phyloP scores from a whole-genome alignment of 1,139 yeast species.

The Kazachstania sp. region DNA sequence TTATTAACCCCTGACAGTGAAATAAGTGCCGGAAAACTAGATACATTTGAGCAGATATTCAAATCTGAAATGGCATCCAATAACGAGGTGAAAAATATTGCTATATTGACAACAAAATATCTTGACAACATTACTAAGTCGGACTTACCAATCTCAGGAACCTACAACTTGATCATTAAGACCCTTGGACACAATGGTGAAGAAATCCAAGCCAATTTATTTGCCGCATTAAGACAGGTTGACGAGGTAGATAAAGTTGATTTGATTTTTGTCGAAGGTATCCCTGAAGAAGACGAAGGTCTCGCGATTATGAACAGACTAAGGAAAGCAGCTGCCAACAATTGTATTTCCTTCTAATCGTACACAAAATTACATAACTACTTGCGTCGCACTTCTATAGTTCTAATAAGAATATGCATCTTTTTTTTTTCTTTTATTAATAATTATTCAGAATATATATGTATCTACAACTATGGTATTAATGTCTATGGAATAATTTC shows the following conservation, averaged over 20 bases:
- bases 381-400: background rate
- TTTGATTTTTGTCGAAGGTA: constrained; percentile 62
- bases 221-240: constrained; percentile 60
- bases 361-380: background rate
- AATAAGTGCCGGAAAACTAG: constrained; percentile 8
- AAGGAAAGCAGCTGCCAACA: constrained; percentile 70
- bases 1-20: constrained; percentile 40
- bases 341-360: constrained; percentile 12
- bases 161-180: constrained; percentile 33
- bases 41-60: constrained; percentile 9
- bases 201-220: constrained; percentile 66
- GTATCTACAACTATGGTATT: background rate
- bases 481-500: background rate
- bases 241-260: constrained; percentile 55
- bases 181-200: constrained; percentile 50
- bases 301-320: constrained; percentile 90
- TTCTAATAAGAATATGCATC: background rate
- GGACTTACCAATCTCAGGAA: background rate
- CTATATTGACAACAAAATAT: constrained; percentile 27
- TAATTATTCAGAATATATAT: background rate
- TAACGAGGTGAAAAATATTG: constrained; percentile 19
- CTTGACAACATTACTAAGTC: constrained; percentile 7
- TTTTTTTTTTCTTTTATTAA: background rate
- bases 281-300: constrained; percentile 66
- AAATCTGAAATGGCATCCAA: constrained; percentile 10